Evolutionary conservation across 2,329 filamentous ascomycete species (phyloP), one percentile per base, ranked within the genome.

Genomic region (Colletotrichum caudatum): DNA sequence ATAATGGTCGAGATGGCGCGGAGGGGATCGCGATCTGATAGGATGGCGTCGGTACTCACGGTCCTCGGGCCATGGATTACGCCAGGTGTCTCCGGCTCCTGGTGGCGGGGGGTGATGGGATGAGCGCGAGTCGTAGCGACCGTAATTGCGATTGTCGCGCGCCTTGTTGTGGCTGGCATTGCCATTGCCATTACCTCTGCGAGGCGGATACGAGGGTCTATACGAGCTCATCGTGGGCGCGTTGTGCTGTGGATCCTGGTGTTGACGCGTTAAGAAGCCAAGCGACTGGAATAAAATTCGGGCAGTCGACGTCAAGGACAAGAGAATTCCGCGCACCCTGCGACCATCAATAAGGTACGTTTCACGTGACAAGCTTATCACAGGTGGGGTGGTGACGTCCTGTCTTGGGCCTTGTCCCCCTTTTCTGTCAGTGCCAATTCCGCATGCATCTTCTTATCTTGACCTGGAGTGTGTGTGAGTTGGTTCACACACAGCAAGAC

Each of bases 221-320:
- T 72, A 72, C 18, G 70, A 70, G 56, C 70, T 72, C 70, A 72
- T 72, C 12, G 51, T 72, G 61, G 67, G 57, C 70, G 67, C 48
- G 69, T 69, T 71, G 29, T 44, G 69, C 8, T 56, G 69, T 71
- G 69, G 69, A 71, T 69, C 59, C 69, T 69, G 59, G 59, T 64
- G 69, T 71, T 71, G 69, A 69, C 69, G 69, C 69, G 69, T 71
- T 69, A 53, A 69, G 54, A 58, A 57, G 64, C 51, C 39, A 57
- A 46, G 48, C 51, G n/a, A 44, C 48, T 46, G 39, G 64, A 41
- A 50, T 51, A 64, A 69, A 71, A 64, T 64, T 69, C 39, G 46
- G 69, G 65, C 39, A 9, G 48, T 41, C 69, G 69, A 60, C 65
- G 59, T 69, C 65, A 57, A 66, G 23, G 48, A 41, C 53, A 56